phyloP scores from a whole-genome alignment of 2,329 filamentous ascomycete species.

The Trichophaea hybrida region DNA sequence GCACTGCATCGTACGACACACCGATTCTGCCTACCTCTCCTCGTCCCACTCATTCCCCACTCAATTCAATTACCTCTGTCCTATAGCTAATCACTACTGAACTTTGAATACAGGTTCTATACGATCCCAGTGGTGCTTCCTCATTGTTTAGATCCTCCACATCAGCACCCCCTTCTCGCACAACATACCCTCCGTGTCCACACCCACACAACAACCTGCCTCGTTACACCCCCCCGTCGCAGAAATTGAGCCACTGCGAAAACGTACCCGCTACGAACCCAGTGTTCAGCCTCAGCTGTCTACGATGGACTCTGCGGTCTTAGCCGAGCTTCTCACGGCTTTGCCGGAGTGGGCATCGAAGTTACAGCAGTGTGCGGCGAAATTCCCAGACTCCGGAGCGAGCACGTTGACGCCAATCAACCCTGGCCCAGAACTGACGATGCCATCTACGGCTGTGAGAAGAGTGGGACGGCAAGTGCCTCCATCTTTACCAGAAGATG shows the following conservation, averaged over 20 bases:
- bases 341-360: constrained; percentile 1
- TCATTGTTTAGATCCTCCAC: too few species aligned
- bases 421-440: background rate
- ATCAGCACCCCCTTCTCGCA: too few species aligned
- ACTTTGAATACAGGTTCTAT: too few species aligned
- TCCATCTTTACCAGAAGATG: background rate
- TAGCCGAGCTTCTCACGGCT: background rate
- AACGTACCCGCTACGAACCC: constrained; percentile 2
- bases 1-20: too few species aligned
- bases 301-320: constrained; percentile 1
- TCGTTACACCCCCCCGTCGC: background rate
- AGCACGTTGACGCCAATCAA: background rate
- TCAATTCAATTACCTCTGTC: too few species aligned
- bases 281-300: background rate
- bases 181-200: background rate
- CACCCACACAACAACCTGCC: background rate
- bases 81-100: too few species aligned
- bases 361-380: background rate
- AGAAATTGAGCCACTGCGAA: background rate
- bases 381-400: background rate
- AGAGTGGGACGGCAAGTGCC: background rate
- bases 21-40: too few species aligned
- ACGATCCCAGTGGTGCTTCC: too few species aligned
- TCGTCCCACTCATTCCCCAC: too few species aligned
- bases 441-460: background rate